Evolutionary conservation across 441 rosid genomes (phyloP), one percentile per base, ranked within the genome.

Genomic region (Isatis lusitanica): DNA sequence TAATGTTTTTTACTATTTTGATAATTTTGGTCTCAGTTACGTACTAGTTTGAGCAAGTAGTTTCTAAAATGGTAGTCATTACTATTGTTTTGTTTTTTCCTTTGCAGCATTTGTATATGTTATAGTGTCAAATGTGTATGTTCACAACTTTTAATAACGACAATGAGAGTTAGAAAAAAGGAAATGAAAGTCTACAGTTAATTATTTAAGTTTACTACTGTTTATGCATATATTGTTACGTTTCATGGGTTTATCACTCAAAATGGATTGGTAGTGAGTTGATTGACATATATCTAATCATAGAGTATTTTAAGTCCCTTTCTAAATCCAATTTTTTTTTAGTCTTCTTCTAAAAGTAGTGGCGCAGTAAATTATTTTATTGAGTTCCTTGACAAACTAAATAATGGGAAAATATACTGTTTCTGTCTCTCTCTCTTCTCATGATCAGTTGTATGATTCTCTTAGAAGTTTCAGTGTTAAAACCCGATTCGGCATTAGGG

Each of bases 301-400:
- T 31, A 33, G 15, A 56, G 8, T 57, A 16, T 15, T 16, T 33
- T 57, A 57, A 35, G 8, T 9, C 28, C n/a, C n/a, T 35, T 12
- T 58, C n/a, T 58, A 17, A 36, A 58, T 58, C 9, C 30, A 16
- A 31, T 0, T 31, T 7, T 16, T 16, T 44, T n/a, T 10, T 33
- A 44, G 43, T 38, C 16, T 55, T n/a, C 36, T 30, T 55, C 12
- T 55, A 7, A 12, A 5, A 46, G 42, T 47, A 48, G 5, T 30
- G 35, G 21, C 17, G 50, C 3, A 16, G 30, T 50, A 1, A 53
- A 61, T 24, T 39, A 69, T 28, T 58, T 55, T 69, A 55, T 63
- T 63, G 66, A 47, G 36, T 70, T 63, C 62, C 13, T 56, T 63
- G 71, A 38, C 53, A 56, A 55, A 69, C 15, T 59, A 53, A 44